These are phyloP conservation scores for Venturia carpophila DNA, from an alignment of 2,329 filamentous ascomycete species.

Conservation along the genomic window DNA sequence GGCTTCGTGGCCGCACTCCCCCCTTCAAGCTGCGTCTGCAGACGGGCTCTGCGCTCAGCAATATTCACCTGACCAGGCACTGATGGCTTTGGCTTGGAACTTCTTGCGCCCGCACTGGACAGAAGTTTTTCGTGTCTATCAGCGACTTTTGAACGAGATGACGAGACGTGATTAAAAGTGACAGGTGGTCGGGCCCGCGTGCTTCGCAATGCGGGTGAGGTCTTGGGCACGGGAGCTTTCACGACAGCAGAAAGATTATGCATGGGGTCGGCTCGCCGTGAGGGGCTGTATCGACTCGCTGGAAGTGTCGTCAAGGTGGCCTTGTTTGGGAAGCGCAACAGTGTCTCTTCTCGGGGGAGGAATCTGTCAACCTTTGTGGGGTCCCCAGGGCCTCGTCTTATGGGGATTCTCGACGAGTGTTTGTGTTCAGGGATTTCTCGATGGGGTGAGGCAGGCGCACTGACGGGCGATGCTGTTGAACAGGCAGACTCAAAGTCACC, in stretches of 20 bases:
- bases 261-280: constrained; percentile 3
- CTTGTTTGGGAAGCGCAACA: background rate
- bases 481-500: background rate
- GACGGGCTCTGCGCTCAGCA: constrained; percentile 11
- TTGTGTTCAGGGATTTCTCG: background rate
- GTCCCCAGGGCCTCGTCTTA: background rate
- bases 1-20: background rate
- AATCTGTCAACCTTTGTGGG: background rate
- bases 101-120: background rate
- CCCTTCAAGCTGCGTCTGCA: constrained; percentile 17
- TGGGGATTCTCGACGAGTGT: background rate
- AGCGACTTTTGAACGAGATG: constrained; percentile 20
- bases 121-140: constrained; percentile 14
- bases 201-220: constrained; percentile 23
- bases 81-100: constrained; percentile 13
- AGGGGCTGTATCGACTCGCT: constrained; percentile 18
- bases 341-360: background rate
- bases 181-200: constrained; percentile 22
- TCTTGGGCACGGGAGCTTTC: constrained; percentile 20
- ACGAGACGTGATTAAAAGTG: constrained; percentile 20
- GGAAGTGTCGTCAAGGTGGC: background rate
- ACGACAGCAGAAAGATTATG: constrained; percentile 16
- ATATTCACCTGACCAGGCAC: constrained; percentile 17
- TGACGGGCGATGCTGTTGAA: constrained; percentile 7
- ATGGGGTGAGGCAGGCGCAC: background rate